Evolutionary conservation across 208 protist species (phyloP), one percentile per base, ranked within the genome.

Genomic region (Leishmania guyanensis): DNA sequence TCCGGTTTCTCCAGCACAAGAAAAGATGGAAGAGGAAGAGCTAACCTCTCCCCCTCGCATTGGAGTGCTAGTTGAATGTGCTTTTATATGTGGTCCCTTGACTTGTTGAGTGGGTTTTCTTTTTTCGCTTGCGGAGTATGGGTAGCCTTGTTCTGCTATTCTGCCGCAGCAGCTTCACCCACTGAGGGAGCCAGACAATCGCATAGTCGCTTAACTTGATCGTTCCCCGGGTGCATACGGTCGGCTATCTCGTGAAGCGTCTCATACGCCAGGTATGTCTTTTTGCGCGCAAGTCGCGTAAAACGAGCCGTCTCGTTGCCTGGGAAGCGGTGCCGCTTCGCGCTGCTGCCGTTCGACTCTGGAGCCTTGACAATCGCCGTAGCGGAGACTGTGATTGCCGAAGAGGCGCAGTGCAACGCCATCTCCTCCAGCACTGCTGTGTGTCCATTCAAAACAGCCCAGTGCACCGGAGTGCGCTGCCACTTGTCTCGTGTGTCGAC

Each of bases 401-500:
- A 75, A 58, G 60, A 62, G 17, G 29, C 33, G 33, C 39, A 80
- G 53, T 80, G 58, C 22, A 78, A 51, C 9, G 54, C 43, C 85
- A 94, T 88, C 46, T 64, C 81, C 60, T 79, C 72, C 65, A 94
- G 81, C 26, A 88, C 84, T 8, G 10, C 65, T 39, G 66, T 26
- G 66, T 94, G 87, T 0, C 79, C 79, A 71, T 94, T 90, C 22
- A 94, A 76, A 29, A 85, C 84, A 0, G 91, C 91, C 91, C 91
- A 94, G 81, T 94, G 91, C 64, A 77, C 89, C 16, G 91, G 71
- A 16, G 87, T 91, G 50, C 91, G 91, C 84, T 94, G 91, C 91
- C 91, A 94, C 82, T 90, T 91, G 60, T 94, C 91, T 10, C 91
- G 81, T 17, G 84, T 80, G 43, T 82, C 66, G 2, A 90, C 50